Evolutionary conservation across 208 protist genomes (phyloP).

Genomic region (Wallacemonas sp.): DNA sequence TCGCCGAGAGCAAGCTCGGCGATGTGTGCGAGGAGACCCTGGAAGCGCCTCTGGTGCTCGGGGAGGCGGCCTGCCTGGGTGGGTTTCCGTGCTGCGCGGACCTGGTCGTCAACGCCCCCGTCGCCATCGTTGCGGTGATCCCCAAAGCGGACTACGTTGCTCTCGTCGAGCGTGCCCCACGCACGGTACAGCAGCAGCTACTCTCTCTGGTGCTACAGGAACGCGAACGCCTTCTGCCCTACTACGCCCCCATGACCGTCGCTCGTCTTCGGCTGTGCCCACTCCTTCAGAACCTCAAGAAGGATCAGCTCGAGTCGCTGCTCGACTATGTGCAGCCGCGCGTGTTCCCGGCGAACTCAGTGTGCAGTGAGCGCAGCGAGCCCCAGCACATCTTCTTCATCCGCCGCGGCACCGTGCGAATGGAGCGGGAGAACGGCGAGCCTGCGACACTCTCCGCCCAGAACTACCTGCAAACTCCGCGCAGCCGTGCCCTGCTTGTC

Average conservation of each 20-base stretch:
- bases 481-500: slow-evolving; percentile 55
- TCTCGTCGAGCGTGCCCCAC: slow-evolving; percentile 27
- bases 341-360: slow-evolving; percentile 67
- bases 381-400: slow-evolving; percentile 77
- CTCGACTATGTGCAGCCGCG: slow-evolving; percentile 55
- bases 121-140: slow-evolving; percentile 39
- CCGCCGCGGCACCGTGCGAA: slow-evolving; percentile 61
- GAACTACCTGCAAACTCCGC: slow-evolving; percentile 18
- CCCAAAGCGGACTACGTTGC: slow-evolving; percentile 40
- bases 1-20: neutral
- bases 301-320: slow-evolving; percentile 51
- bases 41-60: slow-evolving; percentile 52
- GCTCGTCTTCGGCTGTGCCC: slow-evolving; percentile 67
- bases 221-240: slow-evolving; percentile 59
- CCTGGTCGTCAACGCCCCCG: slow-evolving; percentile 40
- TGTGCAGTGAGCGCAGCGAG: slow-evolving; percentile 42
- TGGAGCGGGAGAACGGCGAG: slow-evolving; percentile 37
- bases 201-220: slow-evolving; percentile 40
- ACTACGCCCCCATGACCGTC: slow-evolving; percentile 55
- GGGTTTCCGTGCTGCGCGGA: slow-evolving; percentile 48
- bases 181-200: slow-evolving; percentile 35
- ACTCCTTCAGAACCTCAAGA: slow-evolving; percentile 39
- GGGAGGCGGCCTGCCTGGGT: slow-evolving; percentile 59
- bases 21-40: slow-evolving; percentile 20
- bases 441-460: slow-evolving; percentile 12